Evolutionary conservation across 495 filamentous ascomycete genomes (phyloP).

Genomic region (Tuber aestivum): DNA sequence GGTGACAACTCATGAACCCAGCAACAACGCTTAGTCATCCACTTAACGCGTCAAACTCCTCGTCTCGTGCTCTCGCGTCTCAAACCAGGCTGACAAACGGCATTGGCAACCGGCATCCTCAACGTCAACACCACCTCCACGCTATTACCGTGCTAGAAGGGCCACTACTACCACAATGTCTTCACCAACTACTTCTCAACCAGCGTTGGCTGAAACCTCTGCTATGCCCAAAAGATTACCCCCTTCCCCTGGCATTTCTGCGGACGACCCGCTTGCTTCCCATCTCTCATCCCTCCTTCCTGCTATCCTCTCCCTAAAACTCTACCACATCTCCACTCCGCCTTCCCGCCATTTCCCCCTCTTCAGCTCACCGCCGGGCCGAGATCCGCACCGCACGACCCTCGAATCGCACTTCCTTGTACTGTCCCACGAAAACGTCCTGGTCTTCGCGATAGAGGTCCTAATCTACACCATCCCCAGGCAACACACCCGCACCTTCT

Average conservation of each 20-base stretch:
- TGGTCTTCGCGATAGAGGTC: conserved; percentile 63
- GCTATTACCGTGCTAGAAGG: conserved; percentile 6
- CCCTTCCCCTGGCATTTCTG: not conserved
- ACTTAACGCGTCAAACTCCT: not conserved
- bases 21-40: not conserved
- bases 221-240: not conserved
- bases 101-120: not conserved
- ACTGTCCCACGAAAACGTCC: conserved; percentile 54
- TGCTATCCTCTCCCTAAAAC: conserved; percentile 58
- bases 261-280: conserved; percentile 42
- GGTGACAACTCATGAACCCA: not conserved
- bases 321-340: conserved; percentile 84
- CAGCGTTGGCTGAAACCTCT: not conserved
- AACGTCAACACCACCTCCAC: not conserved
- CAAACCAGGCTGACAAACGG: not conserved
- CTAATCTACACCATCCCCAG: conserved; percentile 58
- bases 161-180: conserved; percentile 9
- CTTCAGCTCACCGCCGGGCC: conserved; percentile 68
- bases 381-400: conserved; percentile 66
- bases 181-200: conserved; percentile 10
- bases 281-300: conserved; percentile 67
- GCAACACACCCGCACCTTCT: conserved; percentile 68
- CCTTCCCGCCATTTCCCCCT: conserved; percentile 66
- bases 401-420: conserved; percentile 83
- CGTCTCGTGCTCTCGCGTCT: not conserved